Evolutionary conservation across 441 rosid genomes (phyloP).

Genomic region (Breynia disticha): DNA sequence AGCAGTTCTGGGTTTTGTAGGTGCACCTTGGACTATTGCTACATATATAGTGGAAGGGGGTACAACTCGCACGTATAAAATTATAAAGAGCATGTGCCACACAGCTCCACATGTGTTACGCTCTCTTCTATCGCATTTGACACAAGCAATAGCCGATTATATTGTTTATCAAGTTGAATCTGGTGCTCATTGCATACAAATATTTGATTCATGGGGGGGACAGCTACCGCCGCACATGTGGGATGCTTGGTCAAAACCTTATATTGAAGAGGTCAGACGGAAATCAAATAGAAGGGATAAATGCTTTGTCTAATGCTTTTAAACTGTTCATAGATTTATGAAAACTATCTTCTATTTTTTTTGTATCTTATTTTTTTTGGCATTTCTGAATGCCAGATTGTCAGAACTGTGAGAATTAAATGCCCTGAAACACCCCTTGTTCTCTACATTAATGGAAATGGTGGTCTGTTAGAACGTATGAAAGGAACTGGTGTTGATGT

Average conservation of each 20-base stretch:
- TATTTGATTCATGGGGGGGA: conserved; percentile 98
- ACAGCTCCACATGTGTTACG: conserved; percentile 62
- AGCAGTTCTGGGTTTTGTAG: conserved; percentile 81
- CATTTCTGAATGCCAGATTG: conserved; percentile 42
- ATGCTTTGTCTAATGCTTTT: too few relatives aligned
- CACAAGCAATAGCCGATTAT: conserved; percentile 66
- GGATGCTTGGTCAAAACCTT: conserved; percentile 93
- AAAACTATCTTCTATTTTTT: not conserved
- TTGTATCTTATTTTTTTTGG: not conserved
- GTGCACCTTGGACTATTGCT: conserved; percentile 96
- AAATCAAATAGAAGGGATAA: not conserved
- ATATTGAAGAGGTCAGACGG: conserved; percentile 60
- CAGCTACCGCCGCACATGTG: conserved; percentile 86
- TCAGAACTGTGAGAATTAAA: conserved; percentile 40
- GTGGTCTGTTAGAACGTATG: conserved; percentile 90
- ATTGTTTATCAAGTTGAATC: conserved; percentile 79
- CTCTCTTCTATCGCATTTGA: conserved; percentile 72
- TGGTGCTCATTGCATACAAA: conserved; percentile 92
- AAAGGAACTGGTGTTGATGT: conserved; percentile 87
- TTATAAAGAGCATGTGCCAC: conserved; percentile 84
- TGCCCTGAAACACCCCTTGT: conserved; percentile 81
- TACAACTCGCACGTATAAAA: conserved; percentile 74
- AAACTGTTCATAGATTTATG: not conserved
- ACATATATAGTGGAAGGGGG: conserved; percentile 91
- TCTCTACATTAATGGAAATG: conserved; percentile 81